These are phyloP conservation scores for Phytopythium sindhum DNA, from an alignment of 352 stramenopile species.

Conservation along the genomic window DNA sequence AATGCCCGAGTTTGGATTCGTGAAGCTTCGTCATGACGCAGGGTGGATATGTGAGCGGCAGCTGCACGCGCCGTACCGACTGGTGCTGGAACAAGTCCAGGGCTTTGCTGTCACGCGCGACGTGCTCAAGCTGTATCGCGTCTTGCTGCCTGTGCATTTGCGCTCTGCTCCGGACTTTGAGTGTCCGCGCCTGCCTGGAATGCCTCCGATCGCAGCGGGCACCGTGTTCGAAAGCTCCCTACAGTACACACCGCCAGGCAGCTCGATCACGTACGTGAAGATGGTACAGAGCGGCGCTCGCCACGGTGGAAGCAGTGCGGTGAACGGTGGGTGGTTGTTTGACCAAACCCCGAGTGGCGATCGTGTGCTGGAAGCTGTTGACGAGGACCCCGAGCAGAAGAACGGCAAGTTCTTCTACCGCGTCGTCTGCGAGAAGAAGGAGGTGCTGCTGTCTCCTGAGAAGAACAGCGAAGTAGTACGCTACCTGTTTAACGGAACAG, in stretches of 20 bases:
- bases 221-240: constrained; percentile 79
- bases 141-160: constrained; percentile 61
- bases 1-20: constrained; percentile 51
- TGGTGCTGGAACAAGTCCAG: constrained; percentile 67
- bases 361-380: constrained; percentile 61
- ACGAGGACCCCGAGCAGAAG: constrained; percentile 75
- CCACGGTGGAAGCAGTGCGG: constrained; percentile 26
- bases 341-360: constrained; percentile 60
- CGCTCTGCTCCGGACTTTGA: constrained; percentile 76
- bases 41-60: constrained; percentile 78
- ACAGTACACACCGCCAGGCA: constrained; percentile 75
- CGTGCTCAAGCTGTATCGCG: constrained; percentile 72
- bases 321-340: constrained; percentile 64
- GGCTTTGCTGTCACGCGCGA: constrained; percentile 66
- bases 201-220: constrained; percentile 53
- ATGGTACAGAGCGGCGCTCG: constrained; percentile 48
- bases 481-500: constrained; percentile 59
- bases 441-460: constrained; percentile 74
- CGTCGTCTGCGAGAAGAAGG: constrained; percentile 61
- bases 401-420: constrained; percentile 83
- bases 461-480: constrained; percentile 59
- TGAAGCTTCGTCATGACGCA: constrained; percentile 79
- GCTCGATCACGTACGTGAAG: constrained; percentile 79
- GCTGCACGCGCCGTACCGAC: constrained; percentile 36
- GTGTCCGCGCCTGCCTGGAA: constrained; percentile 63